Conservation (phyloP, 1,284 basidiomycete genomes). For the Termitomyces sp. region DNA sequence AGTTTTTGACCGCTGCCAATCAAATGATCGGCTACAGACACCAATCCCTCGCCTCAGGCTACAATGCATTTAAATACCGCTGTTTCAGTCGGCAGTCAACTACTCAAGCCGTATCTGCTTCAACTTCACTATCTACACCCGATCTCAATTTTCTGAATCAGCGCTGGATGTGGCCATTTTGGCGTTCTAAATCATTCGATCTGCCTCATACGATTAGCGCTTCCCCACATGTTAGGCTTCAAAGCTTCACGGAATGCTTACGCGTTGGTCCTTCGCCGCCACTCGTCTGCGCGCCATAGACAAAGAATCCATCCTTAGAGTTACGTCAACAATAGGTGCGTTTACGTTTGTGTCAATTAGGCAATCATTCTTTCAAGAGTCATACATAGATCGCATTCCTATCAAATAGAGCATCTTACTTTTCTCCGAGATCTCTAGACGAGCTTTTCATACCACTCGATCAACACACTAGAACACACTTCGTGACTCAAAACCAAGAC, state of each 20-base stretch:
- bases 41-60: too few relatives aligned
- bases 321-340: neutral
- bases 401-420: neutral
- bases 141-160: neutral
- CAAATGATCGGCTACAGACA: too few relatives aligned
- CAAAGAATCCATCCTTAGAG: slow-evolving; percentile 14
- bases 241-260: slow-evolving; percentile 10
- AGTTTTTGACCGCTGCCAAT: neutral
- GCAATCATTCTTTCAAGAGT: neutral
- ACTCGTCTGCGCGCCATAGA: slow-evolving; percentile 11
- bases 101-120: slow-evolving; percentile 5
- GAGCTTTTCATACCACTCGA: neutral
- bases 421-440: slow-evolving; percentile 4
- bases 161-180: slow-evolving; percentile 11
- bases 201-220: neutral
- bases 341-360: neutral
- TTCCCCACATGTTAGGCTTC: slow-evolving; percentile 1
- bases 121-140: neutral
- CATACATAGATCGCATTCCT: neutral
- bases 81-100: slow-evolving; percentile 8
- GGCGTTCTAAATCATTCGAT: neutral
- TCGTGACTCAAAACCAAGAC: neutral
- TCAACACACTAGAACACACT: neutral
- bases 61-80: slow-evolving; percentile 13
- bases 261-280: slow-evolving; percentile 12